Base-by-base conservation (phyloP, 2,329 filamentous ascomycete species). In the Colletotrichum sp. region DNA sequence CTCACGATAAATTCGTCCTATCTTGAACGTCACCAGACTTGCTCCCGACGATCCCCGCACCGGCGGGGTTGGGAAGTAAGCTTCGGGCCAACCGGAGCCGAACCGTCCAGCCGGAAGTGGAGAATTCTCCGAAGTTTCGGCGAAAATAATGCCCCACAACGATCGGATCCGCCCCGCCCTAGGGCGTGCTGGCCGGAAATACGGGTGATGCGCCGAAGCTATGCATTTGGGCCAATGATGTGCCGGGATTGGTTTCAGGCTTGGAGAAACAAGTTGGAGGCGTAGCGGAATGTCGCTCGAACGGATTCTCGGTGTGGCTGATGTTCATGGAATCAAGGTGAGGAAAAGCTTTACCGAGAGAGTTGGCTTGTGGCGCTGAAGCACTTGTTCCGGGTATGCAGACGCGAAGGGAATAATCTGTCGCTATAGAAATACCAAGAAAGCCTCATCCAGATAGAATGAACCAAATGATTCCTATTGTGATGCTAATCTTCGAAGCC, bases 201-300 rank as follows among this genome's bases (percentile, higher is more conserved):
- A 30, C 65, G 65, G 52, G 24, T 24, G 8, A 16, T 14, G 6
- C 30, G 16, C 65, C 65, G 65, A 34, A 16, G 43, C 18, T 14
- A 21, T 16, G 78, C 26, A 78, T 26, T 28, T 28, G 21, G 9
- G 24, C 55, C 55, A 58, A 58, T 58, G 24, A 58, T 21, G 43
- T 52, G 43, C 16, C 43, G n/a, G 7, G 3, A 4, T 21, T 52
- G 2, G n/a, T 21, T 21, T 21, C 43, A 52, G 43, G 43, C 43
- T 12, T 52, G 43, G n/a, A 13, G 43, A 13, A 59, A 32, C 5
- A 14, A n/a, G 16, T 61, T 32, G 21, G 5, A 61, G 5, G 58
- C 58, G 28, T 62, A 21, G 28, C 28, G 28, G 30, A 36, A 32
- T 12, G 32, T 62, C 18, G 58, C 26, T 21, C 32, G 12, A 36